Conservation (phyloP, 257 asterid genomes). For the Avicennia marina region DNA sequence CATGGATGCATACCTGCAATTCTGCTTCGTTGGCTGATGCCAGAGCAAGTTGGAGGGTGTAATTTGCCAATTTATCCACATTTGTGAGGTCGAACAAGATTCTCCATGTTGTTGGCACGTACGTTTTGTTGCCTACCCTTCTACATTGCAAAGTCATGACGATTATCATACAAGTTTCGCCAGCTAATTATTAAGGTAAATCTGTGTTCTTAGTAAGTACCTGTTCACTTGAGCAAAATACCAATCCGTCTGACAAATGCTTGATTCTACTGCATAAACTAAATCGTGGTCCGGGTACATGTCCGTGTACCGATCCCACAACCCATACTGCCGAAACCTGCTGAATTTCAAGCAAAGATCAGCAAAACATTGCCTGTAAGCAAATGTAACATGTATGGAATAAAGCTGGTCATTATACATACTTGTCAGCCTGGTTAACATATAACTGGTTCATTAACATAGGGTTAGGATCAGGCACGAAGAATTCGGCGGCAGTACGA, state of each 20-base stretch:
- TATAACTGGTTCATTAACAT: conserved; percentile 57
- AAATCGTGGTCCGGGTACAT: conserved; percentile 65
- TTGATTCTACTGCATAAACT: conserved; percentile 45
- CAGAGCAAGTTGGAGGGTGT: conserved; percentile 63
- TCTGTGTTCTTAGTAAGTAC: no score
- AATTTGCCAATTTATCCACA: conserved; percentile 29
- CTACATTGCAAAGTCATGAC: conserved; percentile 20
- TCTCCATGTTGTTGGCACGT: conserved; percentile 77
- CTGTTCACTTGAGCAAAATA: conserved; percentile 85
- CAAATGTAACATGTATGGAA: no score
- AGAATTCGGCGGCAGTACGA: conserved; percentile 74
- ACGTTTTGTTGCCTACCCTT: conserved; percentile 47
- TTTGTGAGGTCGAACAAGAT: conserved; percentile 44
- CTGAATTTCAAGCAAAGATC: not conserved
- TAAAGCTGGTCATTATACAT: conserved; percentile 4
- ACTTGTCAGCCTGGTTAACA: conserved; percentile 37
- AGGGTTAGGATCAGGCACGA: conserved; percentile 71
- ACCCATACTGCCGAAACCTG: conserved; percentile 88
- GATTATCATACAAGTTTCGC: no score
- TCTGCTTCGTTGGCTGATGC: conserved; percentile 80
- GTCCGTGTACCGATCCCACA: conserved; percentile 86
- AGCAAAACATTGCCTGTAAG: no score
- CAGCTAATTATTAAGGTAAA: no score
- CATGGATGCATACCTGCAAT: conserved; percentile 51
- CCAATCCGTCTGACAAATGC: conserved; percentile 61